A percentile compares a stretch with the other conserved stretches of the same genome.
phyloP scores from a whole-genome alignment of 176 grass and related monocot species.

The Carex parvula region DNA sequence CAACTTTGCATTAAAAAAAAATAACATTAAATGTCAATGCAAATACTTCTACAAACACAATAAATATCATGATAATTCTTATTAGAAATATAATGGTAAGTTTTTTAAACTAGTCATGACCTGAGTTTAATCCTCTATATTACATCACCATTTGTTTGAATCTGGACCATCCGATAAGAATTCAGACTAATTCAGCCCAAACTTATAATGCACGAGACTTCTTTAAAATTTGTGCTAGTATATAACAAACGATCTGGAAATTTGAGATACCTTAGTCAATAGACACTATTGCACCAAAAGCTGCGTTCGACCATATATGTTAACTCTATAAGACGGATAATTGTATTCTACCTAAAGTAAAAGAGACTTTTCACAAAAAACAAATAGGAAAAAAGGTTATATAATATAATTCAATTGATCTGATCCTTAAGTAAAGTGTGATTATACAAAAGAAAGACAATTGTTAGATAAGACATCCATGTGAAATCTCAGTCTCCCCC shows the following conservation, averaged over 20 bases:
- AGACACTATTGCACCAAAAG: background rate
- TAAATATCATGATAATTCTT: background rate
- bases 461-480: background rate
- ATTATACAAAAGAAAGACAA: background rate
- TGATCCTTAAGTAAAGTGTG: constrained; percentile 7
- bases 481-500: background rate
- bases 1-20: background rate
- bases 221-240: too few species aligned
- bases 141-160: too few species aligned
- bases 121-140: background rate
- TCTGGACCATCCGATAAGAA: too few species aligned
- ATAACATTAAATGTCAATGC: background rate
- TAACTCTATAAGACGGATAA: background rate
- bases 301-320: background rate
- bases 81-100: background rate
- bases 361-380: background rate
- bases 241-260: too few species aligned
- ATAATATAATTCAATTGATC: background rate
- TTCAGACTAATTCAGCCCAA: too few species aligned
- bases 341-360: background rate
- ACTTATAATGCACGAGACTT: too few species aligned
- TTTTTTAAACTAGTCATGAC: background rate
- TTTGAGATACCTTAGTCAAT: too few species aligned
- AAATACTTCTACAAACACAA: background rate
- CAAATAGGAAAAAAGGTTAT: background rate